A percentile compares a stretch with the other conserved stretches of the same genome.
These are phyloP conservation scores for Picea abies DNA, from an alignment of 83 land plant genomes.

Conservation along the genomic window DNA sequence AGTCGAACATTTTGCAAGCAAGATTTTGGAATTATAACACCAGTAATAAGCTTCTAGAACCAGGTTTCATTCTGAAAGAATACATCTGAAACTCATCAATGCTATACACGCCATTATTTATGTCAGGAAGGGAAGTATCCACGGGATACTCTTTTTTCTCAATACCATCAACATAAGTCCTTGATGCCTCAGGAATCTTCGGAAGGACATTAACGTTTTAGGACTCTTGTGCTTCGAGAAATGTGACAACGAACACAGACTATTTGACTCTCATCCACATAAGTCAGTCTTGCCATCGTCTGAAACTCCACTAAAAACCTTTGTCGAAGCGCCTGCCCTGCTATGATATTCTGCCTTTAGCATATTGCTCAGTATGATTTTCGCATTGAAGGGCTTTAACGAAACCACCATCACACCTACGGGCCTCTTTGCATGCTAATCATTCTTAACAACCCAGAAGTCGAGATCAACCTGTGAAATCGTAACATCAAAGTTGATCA, in stretches of 20 bases:
- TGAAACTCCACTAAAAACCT: not conserved
- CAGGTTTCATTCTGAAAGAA: constrained; percentile 70
- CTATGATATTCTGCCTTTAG: constrained; percentile 21
- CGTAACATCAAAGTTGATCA: too few species aligned
- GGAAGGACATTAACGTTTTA: not conserved
- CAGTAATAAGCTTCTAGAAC: constrained; percentile 68
- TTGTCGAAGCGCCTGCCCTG: not conserved
- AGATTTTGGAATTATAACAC: too few species aligned
- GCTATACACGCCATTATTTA: constrained; percentile 58
- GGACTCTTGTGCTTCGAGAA: not conserved
- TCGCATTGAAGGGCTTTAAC: constrained; percentile 35
- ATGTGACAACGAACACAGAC: not conserved
- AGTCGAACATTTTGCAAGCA: too few species aligned
- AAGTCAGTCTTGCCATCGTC: not conserved
- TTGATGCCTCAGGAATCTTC: not conserved
- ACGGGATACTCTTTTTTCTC: constrained; percentile 70
- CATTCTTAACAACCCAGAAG: too few species aligned
- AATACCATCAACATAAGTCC: not conserved
- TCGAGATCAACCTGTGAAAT: too few species aligned
- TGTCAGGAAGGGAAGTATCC: constrained; percentile 72
- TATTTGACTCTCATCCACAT: not conserved
- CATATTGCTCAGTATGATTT: constrained; percentile 31
- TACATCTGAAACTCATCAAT: constrained; percentile 81
- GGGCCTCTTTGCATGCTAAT: constrained; percentile 37
- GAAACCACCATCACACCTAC: constrained; percentile 48